Evolutionary conservation across 108 stramenopile genomes (phyloP).

Genomic region (Discostella stelligeroides): DNA sequence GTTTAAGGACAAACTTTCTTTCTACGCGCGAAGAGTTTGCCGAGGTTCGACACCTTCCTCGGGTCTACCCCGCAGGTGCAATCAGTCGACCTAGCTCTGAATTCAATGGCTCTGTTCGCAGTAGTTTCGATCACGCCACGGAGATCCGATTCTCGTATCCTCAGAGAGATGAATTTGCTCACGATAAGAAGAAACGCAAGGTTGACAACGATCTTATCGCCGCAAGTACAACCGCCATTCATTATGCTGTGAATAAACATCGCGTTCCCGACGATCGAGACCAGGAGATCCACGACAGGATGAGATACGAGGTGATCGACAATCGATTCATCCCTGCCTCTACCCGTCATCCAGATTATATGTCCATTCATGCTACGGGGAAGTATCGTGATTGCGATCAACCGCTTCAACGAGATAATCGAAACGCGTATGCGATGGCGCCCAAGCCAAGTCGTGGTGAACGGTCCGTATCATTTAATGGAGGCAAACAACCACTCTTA

Average conservation of each 20-base stretch:
- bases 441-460: neutral
- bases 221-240: neutral
- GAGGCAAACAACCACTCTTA: slow-evolving; percentile 2
- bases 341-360: no score
- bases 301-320: no score
- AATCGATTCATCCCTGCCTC: no score
- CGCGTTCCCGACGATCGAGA: no score
- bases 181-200: neutral
- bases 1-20: neutral
- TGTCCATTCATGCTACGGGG: no score
- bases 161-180: slow-evolving; percentile 8
- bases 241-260: neutral
- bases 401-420: neutral
- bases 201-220: neutral
- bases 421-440: neutral
- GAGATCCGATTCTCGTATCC: slow-evolving; percentile 7
- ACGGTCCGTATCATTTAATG: slow-evolving; percentile 8
- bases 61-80: neutral
- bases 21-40: neutral
- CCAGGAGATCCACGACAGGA: no score
- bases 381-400: neutral
- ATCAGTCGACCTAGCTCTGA: slow-evolving; percentile 1
- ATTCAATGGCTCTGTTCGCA: slow-evolving; percentile 10
- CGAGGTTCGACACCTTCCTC: slow-evolving; percentile 3
- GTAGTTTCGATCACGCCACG: slow-evolving; percentile 7